Evolutionary conservation across 2,329 filamentous ascomycete genomes (phyloP).

Genomic region (Claviceps spartinae): DNA sequence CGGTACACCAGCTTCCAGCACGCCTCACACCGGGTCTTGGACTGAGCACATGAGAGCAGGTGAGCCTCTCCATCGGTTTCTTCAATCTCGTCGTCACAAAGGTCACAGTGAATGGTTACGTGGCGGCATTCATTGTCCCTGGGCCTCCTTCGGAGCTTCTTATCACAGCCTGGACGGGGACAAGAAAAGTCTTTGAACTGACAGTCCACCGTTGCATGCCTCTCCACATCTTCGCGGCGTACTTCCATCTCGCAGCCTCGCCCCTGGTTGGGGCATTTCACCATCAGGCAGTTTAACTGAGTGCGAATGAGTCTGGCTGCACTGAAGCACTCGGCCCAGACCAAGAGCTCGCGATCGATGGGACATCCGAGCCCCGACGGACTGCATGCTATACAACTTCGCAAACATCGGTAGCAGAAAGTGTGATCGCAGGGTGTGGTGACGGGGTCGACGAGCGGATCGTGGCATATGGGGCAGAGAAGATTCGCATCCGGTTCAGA

Average conservation of each 20-base stretch:
- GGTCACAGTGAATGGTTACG: conserved; percentile 34
- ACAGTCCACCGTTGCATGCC: conserved; percentile 44
- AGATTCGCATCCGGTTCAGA: conserved; percentile 32
- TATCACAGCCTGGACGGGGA: conserved; percentile 36
- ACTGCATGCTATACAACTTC: conserved; percentile 25
- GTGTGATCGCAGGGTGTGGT: conserved; percentile 52
- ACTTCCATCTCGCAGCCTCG: conserved; percentile 37
- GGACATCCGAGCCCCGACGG: conserved; percentile 35
- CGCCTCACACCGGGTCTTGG: conserved; percentile 33
- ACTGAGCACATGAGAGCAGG: conserved; percentile 29
- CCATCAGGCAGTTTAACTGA: conserved; percentile 45
- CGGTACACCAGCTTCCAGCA: conserved; percentile 33
- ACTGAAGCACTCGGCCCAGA: conserved; percentile 26
- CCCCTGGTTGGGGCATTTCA: conserved; percentile 41
- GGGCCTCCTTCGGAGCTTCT: conserved; percentile 37
- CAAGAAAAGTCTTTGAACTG: conserved; percentile 42
- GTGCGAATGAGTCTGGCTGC: conserved; percentile 38
- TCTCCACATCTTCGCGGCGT: conserved; percentile 39
- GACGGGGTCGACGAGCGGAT: conserved; percentile 45
- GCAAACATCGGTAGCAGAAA: conserved; percentile 47
- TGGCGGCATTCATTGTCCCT: conserved; percentile 42
- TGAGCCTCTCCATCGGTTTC: conserved; percentile 27
- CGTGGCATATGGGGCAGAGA: conserved; percentile 43
- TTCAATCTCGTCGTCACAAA: conserved; percentile 37
- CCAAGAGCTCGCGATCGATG: conserved; percentile 38